Evolutionary conservation across 495 filamentous ascomycete species (phyloP).

Genomic region (Podospora fimiseda): DNA sequence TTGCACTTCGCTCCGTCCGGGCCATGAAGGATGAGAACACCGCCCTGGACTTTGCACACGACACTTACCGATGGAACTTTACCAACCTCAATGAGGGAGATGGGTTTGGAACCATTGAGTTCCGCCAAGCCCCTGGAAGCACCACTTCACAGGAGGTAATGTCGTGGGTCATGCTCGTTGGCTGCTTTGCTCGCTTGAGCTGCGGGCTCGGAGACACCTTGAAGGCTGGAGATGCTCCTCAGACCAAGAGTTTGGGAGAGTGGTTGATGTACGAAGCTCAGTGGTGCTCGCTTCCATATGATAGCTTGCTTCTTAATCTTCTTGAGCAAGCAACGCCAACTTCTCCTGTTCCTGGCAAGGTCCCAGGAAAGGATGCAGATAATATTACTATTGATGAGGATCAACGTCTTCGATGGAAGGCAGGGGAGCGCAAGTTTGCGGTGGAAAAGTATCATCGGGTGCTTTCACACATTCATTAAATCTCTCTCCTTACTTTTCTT

Average conservation of each 20-base stretch:
- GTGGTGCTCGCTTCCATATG: slow-evolving; percentile 7
- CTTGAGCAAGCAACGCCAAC: slow-evolving; percentile 14
- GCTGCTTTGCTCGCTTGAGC: slow-evolving; percentile 22
- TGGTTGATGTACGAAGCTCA: slow-evolving; percentile 32
- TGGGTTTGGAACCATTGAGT: slow-evolving; percentile 22
- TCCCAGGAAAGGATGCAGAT: slow-evolving; percentile 10
- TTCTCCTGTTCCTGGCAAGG: neutral
- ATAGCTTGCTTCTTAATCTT: slow-evolving; percentile 11
- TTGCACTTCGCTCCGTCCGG: slow-evolving; percentile 8
- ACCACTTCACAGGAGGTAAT: slow-evolving; percentile 14
- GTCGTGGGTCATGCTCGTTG: slow-evolving; percentile 24
- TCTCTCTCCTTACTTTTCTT: neutral
- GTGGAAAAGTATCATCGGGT: slow-evolving; percentile 18
- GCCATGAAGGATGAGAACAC: neutral
- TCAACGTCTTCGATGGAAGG: slow-evolving; percentile 15
- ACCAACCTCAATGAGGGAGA: slow-evolving; percentile 3
- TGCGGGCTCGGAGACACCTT: slow-evolving; percentile 13
- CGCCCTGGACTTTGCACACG: slow-evolving; percentile 16
- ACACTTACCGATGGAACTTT: slow-evolving; percentile 24
- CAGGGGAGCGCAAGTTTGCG: slow-evolving; percentile 11
- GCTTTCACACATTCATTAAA: slow-evolving; percentile 3
- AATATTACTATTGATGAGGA: slow-evolving; percentile 19
- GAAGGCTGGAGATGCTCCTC: slow-evolving; percentile 7
- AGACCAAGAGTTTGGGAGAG: slow-evolving; percentile 24
- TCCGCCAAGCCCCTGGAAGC: slow-evolving; percentile 20